Evolutionary conservation across 2,329 filamentous ascomycete species (phyloP), one percentile per base, ranked within the genome.

Genomic region (Bisporella sp.): DNA sequence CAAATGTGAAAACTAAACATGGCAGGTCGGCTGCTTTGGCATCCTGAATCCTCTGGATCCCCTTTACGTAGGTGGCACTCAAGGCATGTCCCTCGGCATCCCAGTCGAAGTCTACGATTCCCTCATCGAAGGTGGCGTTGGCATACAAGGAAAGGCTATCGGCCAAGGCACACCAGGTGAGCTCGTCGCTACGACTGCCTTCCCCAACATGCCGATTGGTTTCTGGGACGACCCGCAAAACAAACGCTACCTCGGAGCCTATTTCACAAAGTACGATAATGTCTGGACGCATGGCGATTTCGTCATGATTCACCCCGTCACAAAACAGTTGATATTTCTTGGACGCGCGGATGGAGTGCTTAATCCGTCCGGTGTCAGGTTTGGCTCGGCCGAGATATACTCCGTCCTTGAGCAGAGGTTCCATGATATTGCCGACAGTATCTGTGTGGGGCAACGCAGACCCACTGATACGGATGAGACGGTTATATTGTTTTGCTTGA

Each of bases 271-370:
- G 45, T 86, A 81, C 68, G 69, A 75, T 5, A 71, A 81, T 49
- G 86, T 87, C 1, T 93, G 88, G 89, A 85, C 86, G 0, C 89
- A 93, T 56, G 88, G 88, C 28, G 89, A 93, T 62, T 92, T 91
- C 64, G 82, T 88, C 60, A 76, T 78, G 35, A 70, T 87, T 11
- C 81, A 92, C 61, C 86, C 87, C 0, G 57, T 69, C 4, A 91
- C 87, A 1, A 77, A 80, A 5, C 77, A 80, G 43, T 64, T 89
- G 5, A 65, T 78, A 9, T 84, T 91, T 57, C 74, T 88, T 0
- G 86, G 86, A 1, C 75, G 87, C 1, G 84, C 81, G 2, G 88
- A 93, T 61, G 88, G 87, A 9, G 87, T 93, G 2, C 69, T 93
- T 47, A 93, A 93, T 62, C 88, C 88, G 0, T 82, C 78, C 5